A percentile compares a stretch with the other conserved stretches of the same genome.
phyloP scores from a whole-genome alignment of 2,329 filamentous ascomycete genomes.

The Penicillium concentricum region DNA sequence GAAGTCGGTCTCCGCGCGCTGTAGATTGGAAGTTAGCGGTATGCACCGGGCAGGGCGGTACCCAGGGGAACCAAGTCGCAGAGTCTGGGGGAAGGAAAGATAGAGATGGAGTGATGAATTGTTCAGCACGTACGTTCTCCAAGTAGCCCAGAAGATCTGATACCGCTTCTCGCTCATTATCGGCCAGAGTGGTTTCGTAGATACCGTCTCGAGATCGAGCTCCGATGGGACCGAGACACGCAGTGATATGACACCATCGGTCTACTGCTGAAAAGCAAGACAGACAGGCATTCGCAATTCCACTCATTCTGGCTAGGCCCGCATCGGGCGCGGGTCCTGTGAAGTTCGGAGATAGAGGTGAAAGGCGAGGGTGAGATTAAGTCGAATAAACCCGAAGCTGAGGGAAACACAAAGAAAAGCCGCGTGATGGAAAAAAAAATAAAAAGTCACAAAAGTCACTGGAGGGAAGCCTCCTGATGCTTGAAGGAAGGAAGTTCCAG shows the following conservation, averaged over 20 bases:
- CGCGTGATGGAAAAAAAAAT: background rate
- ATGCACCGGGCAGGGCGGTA: background rate
- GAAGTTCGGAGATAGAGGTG: background rate
- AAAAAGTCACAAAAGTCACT: background rate
- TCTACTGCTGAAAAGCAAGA: slow-evolving; percentile 44
- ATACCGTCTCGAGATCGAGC: slow-evolving; percentile 77
- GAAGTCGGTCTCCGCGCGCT: slow-evolving; percentile 97
- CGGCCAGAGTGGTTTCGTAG: slow-evolving; percentile 84
- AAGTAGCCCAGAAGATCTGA: slow-evolving; percentile 93
- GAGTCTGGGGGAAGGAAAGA: slow-evolving; percentile 24
- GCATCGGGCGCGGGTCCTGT: slow-evolving; percentile 26
- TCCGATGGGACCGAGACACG: slow-evolving; percentile 46
- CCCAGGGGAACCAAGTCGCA: background rate
- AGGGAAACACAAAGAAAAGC: background rate
- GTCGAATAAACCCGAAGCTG: slow-evolving; percentile 1
- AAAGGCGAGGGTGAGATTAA: background rate
- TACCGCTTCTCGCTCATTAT: slow-evolving; percentile 95
- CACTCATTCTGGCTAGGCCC: slow-evolving; percentile 36
- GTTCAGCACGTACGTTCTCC: slow-evolving; percentile 71
- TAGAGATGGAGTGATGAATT: background rate
- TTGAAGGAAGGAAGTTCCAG: slow-evolving; percentile 2
- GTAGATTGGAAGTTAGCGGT: slow-evolving; percentile 24
- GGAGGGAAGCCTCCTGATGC: slow-evolving; percentile 7
- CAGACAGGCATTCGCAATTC: slow-evolving; percentile 41
- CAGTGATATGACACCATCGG: slow-evolving; percentile 46